Evolutionary conservation across 352 stramenopile genomes (phyloP).

Genomic region (Globisporangium acanthophoron): DNA sequence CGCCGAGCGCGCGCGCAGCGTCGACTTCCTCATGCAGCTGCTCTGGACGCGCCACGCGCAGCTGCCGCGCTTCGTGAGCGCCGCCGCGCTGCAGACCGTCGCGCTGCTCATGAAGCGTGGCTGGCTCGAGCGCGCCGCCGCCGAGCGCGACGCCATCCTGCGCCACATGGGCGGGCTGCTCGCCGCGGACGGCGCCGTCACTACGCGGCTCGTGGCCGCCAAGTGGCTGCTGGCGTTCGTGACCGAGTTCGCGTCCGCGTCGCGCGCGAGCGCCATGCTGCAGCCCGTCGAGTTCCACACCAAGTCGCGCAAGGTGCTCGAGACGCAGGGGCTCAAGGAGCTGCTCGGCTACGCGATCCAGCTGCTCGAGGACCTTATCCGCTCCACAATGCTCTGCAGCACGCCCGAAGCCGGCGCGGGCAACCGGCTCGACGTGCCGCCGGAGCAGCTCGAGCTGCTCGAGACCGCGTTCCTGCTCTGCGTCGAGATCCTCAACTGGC

Average conservation of each 20-base stretch:
- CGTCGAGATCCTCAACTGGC: slow-evolving; percentile 79
- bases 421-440: slow-evolving; percentile 28
- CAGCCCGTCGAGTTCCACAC: slow-evolving; percentile 84
- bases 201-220: slow-evolving; percentile 52
- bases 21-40: slow-evolving; percentile 79
- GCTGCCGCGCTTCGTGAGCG: slow-evolving; percentile 55
- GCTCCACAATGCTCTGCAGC: slow-evolving; percentile 46
- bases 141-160: slow-evolving; percentile 50
- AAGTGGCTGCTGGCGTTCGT: slow-evolving; percentile 85
- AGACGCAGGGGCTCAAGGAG: slow-evolving; percentile 53
- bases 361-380: slow-evolving; percentile 67
- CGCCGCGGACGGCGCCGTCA: slow-evolving; percentile 14
- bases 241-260: slow-evolving; percentile 80
- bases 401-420: slow-evolving; percentile 19
- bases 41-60: slow-evolving; percentile 50
- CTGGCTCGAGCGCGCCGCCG: slow-evolving; percentile 60
- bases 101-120: slow-evolving; percentile 77
- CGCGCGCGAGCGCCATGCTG: slow-evolving; percentile 69
- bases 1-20: slow-evolving; percentile 39
- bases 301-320: slow-evolving; percentile 52
- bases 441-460: slow-evolving; percentile 66
- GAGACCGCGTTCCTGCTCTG: slow-evolving; percentile 72
- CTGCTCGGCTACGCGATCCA: slow-evolving; percentile 57
- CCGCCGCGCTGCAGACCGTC: slow-evolving; percentile 58
- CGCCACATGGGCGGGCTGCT: slow-evolving; percentile 74